A percentile compares a stretch with the other conserved stretches of the same genome.
Conservation (phyloP, 1,284 basidiomycete genomes). For the Trichosporon sp. region DNA sequence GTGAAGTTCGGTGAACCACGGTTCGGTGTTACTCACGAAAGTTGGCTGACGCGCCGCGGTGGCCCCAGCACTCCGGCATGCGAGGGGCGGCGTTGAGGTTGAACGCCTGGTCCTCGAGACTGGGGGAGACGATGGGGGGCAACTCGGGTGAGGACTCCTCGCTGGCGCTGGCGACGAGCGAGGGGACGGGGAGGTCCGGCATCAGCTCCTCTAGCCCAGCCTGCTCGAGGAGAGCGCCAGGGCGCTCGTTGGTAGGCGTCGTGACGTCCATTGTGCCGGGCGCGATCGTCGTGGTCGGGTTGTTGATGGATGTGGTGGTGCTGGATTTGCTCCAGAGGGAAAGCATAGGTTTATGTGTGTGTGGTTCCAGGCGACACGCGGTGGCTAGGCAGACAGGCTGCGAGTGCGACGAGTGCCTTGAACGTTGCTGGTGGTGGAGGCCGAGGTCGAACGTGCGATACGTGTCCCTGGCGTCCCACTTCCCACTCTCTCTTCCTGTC, state of each 20-base stretch:
- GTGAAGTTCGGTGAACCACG: background rate
- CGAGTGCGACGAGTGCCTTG: background rate
- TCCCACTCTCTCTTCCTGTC: background rate
- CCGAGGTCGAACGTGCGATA: slow-evolving; percentile 1
- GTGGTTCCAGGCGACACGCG: background rate
- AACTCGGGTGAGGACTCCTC: slow-evolving; percentile 39
- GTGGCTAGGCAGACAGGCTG: too few relatives aligned
- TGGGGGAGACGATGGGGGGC: slow-evolving; percentile 39
- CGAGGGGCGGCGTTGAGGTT: slow-evolving; percentile 30
- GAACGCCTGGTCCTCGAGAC: slow-evolving; percentile 35
- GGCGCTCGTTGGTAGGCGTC: slow-evolving; percentile 12
- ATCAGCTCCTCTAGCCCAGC: background rate
- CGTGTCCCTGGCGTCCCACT: slow-evolving; percentile 1
- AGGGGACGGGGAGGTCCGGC: slow-evolving; percentile 27
- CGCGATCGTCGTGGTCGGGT: background rate
- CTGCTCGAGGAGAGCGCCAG: background rate
- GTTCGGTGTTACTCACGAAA: slow-evolving; percentile 3
- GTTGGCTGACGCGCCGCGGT: slow-evolving; percentile 70
- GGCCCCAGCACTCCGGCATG: slow-evolving; percentile 82
- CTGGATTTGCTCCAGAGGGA: background rate
- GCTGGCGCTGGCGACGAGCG: slow-evolving; percentile 35
- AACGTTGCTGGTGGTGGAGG: background rate
- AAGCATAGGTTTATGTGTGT: background rate
- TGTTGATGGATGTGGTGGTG: background rate
- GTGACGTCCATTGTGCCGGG: slow-evolving; percentile 3